Percentiles rank a stretch among this genome's conserved stretches.
phyloP scores from a whole-genome alignment of 352 stramenopile species.

The Phytophthora aleatoria region DNA sequence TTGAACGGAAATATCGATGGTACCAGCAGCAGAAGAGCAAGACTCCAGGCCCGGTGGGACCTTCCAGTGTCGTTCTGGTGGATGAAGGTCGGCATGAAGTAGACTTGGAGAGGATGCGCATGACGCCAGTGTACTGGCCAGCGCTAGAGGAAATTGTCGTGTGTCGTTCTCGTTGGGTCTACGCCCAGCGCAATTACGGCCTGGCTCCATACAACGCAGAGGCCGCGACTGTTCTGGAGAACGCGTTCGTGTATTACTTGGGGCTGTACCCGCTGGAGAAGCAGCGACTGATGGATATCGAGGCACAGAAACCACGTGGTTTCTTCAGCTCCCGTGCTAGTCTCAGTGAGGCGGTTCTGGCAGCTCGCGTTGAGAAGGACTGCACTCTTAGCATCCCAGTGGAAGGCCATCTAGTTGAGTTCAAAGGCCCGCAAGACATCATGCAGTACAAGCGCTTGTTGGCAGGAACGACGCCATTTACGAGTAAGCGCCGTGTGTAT shows the following conservation, averaged over 20 bases:
- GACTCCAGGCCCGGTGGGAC: constrained; percentile 34
- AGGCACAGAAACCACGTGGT: constrained; percentile 49
- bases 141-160: constrained; percentile 70
- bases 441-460: constrained; percentile 84
- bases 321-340: constrained; percentile 51
- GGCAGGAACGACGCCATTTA: constrained; percentile 79
- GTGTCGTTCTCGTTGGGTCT: constrained; percentile 78
- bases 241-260: constrained; percentile 79
- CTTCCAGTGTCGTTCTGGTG: constrained; percentile 69
- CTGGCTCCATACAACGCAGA: constrained; percentile 75
- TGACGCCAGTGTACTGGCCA: constrained; percentile 84
- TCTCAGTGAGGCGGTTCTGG: constrained; percentile 33
- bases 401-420: constrained; percentile 81
- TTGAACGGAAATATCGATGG: constrained; percentile 72
- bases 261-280: constrained; percentile 70
- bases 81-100: constrained; percentile 87
- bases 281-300: constrained; percentile 51
- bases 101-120: constrained; percentile 74
- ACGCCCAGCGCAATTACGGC: constrained; percentile 82
- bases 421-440: constrained; percentile 78
- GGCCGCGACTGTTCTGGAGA: constrained; percentile 54
- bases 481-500: constrained; percentile 81
- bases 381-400: constrained; percentile 74
- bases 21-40: constrained; percentile 62
- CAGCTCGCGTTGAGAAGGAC: constrained; percentile 43